Evolutionary conservation across 495 filamentous ascomycete genomes (phyloP).

Genomic region (Penicillium crystallinum): DNA sequence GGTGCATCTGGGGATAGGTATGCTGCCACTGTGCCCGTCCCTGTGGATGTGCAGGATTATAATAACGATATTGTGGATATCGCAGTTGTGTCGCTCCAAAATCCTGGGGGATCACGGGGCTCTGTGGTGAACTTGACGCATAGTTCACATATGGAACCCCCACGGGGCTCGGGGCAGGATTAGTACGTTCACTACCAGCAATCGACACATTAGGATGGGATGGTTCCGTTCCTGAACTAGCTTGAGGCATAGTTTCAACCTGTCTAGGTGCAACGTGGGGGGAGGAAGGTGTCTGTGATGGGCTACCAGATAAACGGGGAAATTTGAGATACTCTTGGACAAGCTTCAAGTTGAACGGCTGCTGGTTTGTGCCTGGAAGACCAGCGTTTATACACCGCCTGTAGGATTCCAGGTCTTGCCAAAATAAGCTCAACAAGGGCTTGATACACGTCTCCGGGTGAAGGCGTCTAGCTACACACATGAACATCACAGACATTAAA

Average conservation of each 20-base stretch:
- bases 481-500: slow-evolving; percentile 6
- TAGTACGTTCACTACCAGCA: neutral
- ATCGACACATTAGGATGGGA: neutral
- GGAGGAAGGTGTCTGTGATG: neutral
- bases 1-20: neutral
- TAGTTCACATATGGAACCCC: neutral
- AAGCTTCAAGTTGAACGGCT: neutral
- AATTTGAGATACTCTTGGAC: neutral
- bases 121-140: neutral
- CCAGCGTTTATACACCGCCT: neutral
- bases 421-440: neutral
- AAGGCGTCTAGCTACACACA: neutral
- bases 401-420: neutral
- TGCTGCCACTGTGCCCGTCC: neutral
- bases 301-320: neutral
- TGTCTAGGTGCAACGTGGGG: neutral
- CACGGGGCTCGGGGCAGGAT: neutral
- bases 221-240: neutral
- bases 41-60: neutral
- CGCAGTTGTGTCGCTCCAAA: neutral
- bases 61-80: neutral
- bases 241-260: neutral
- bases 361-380: neutral
- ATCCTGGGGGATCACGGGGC: neutral
- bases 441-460: neutral